Base-by-base conservation (phyloP, 208 protist genomes). In the Trypanosoma scelopori region DNA sequence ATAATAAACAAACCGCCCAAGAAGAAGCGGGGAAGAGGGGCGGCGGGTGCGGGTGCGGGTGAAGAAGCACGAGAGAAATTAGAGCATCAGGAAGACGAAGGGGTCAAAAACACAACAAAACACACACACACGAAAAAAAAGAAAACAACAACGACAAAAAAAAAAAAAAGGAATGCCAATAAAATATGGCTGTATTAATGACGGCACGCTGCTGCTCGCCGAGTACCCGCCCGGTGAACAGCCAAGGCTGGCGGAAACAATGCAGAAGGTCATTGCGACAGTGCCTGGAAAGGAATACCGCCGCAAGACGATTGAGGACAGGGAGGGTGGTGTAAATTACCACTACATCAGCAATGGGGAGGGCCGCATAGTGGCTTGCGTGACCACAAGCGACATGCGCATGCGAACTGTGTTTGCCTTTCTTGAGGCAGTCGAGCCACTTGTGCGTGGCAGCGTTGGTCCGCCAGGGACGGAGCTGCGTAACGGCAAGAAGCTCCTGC, bases 331-430 rank as follows among this genome's bases (percentile, higher is more conserved):
- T 22, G 84, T 96, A 5, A 92, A 94, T 70, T 96, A 93, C 75
- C 85, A 94, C 79, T 96, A 96, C 78, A 94, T 96, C 80, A 87
- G 84, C 71, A 94, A 92, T 61, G 91, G 91, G 15, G 87, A 94
- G 61, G 91, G 91, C 16, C 84, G 84, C 60, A 88, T 94, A 35
- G 85, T 96, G 11, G 88, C 83, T 3, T 96, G 91, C 28, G 91
- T 92, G 47, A 89, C 91, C 13, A 84, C 85, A 27, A 90, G 69
- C 50, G 88, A 94, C 51, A 92, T 94, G 88, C 81, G 82, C n/a
- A 94, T 93, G 85, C 91, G 88, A 53, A 96, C 85, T 1, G 83
- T 94, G 9, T 96, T 93, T 71, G 86, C 87, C 18, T 96, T 96
- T 69, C 81, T 96, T 11, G 91, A 96, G 64, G 88, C 86, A 4